A percentile compares a stretch with the other conserved stretches of the same genome.
phyloP scores from a whole-genome alignment of 2,329 filamentous ascomycete species.

The Drechslerella coelobrocha region DNA sequence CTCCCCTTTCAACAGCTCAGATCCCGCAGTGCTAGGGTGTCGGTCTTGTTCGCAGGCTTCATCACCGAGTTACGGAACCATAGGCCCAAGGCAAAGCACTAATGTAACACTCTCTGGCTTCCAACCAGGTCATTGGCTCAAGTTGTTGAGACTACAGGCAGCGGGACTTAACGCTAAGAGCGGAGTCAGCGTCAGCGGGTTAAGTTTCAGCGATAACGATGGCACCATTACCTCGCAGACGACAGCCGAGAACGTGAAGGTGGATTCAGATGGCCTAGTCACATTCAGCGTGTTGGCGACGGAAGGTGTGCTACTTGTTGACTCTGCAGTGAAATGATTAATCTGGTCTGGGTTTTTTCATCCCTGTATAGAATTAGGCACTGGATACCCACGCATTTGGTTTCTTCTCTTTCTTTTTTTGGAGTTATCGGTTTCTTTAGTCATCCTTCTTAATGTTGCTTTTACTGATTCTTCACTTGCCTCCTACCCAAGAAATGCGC shows the following conservation, averaged over 20 bases:
- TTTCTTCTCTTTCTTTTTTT: neutral
- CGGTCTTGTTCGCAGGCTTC: constrained; percentile 24
- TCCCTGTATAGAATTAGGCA: neutral
- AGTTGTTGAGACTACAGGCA: constrained; percentile 23
- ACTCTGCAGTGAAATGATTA: constrained; percentile 27
- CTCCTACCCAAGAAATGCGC: no score
- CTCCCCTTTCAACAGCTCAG: constrained; percentile 34
- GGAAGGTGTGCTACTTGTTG: constrained; percentile 38
- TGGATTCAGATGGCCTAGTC: constrained; percentile 18
- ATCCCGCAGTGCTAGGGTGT: constrained; percentile 14
- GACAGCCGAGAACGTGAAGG: constrained; percentile 5
- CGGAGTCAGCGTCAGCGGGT: constrained; percentile 27
- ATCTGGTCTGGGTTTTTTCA: no score
- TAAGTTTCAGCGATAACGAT: constrained; percentile 27
- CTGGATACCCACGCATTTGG: no score
- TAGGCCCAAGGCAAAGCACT: constrained; percentile 7
- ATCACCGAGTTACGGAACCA: constrained; percentile 7
- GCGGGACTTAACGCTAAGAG: constrained; percentile 43
- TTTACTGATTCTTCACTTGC: no score
- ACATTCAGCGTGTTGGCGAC: constrained; percentile 20
- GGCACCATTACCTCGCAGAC: constrained; percentile 7
- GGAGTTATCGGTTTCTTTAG: no score
- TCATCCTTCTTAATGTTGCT: no score
- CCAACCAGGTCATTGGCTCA: constrained; percentile 32
- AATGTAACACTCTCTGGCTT: constrained; percentile 24